A percentile compares a stretch with the other conserved stretches of the same genome.
phyloP scores from a whole-genome alignment of 208 protist genomes.

The Crithidia brevicula region DNA sequence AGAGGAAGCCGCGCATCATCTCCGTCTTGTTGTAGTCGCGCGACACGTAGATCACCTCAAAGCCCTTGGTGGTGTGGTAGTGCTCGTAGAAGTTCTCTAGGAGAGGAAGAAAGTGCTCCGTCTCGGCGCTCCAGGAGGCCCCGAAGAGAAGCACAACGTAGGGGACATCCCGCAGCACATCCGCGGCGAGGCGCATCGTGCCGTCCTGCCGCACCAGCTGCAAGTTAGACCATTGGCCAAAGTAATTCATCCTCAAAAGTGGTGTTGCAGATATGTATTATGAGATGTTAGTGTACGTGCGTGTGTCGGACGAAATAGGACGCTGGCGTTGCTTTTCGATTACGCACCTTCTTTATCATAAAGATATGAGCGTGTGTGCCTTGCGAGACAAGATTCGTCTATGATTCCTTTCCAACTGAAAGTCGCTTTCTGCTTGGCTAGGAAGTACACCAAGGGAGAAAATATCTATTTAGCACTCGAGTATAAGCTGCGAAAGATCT shows the following conservation, averaged over 20 bases:
- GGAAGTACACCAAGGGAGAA: no score
- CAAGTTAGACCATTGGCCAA: conserved; percentile 51
- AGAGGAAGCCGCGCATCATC: conserved; percentile 28
- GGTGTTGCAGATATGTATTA: no score
- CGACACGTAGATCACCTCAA: conserved; percentile 31
- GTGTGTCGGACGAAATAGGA: no score
- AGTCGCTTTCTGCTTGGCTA: no score
- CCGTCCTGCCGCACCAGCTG: conserved; percentile 37
- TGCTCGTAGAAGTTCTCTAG: conserved; percentile 34
- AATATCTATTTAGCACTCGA: no score
- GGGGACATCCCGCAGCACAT: conserved; percentile 21
- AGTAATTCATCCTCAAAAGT: conserved; percentile 39
- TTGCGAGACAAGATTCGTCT: no score
- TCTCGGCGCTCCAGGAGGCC: conserved; percentile 29
- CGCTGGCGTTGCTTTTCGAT: no score
- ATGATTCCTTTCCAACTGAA: no score
- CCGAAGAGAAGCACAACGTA: conserved; percentile 45
- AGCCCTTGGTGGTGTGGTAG: conserved; percentile 24
- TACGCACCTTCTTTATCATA: no score
- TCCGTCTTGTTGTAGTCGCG: conserved; percentile 30
- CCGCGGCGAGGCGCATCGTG: conserved; percentile 21
- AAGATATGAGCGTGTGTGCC: no score
- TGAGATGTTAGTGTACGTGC: conserved; percentile 7
- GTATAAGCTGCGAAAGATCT: no score
- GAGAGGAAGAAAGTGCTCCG: conserved; percentile 21